Conservation (phyloP, 441 rosid species). For the Adansonia gregorii region DNA sequence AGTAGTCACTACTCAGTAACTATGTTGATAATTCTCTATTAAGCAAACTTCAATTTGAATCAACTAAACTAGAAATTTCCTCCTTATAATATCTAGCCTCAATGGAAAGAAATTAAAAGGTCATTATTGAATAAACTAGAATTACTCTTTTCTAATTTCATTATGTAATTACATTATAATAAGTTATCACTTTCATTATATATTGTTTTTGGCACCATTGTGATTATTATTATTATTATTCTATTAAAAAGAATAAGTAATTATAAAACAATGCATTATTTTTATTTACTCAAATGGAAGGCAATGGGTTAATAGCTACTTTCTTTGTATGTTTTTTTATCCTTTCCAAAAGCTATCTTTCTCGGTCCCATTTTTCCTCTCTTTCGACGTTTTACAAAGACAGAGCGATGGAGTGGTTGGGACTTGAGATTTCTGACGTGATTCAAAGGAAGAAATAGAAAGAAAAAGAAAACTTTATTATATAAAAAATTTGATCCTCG, state of each 20-base stretch:
- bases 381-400: slow-evolving; percentile 19
- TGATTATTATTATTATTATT: not conserved
- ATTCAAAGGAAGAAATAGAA: slow-evolving; percentile 23
- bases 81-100: not conserved
- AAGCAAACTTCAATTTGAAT: not conserved
- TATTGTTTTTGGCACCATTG: not conserved
- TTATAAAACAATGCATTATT: not conserved
- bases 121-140: not conserved
- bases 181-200: not conserved
- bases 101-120: not conserved
- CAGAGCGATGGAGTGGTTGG: slow-evolving; percentile 49
- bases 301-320: not conserved
- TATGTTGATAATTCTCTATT: not conserved
- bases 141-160: not conserved
- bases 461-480: slow-evolving; percentile 15
- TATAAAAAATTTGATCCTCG: slow-evolving; percentile 27
- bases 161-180: not conserved
- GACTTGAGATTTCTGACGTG: slow-evolving; percentile 43
- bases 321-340: not conserved
- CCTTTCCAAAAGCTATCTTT: slow-evolving; percentile 28
- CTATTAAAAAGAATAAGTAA: not conserved
- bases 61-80: not conserved
- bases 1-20: not conserved
- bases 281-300: slow-evolving; percentile 1
- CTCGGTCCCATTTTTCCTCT: not conserved